Conservation (phyloP, 2,329 filamentous ascomycete genomes). For the Xylaria sp. region DNA sequence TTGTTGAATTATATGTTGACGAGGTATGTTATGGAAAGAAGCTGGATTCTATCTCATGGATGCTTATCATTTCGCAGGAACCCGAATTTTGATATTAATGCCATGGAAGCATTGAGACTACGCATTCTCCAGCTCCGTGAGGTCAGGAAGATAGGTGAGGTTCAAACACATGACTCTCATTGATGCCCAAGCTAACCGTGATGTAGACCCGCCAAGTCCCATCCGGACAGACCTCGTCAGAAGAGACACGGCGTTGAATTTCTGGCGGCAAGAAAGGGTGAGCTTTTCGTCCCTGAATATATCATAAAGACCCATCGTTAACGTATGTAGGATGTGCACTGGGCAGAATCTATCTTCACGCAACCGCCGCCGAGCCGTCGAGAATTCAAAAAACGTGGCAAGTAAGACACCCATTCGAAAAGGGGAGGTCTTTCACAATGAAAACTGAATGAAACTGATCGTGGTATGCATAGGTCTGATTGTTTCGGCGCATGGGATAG, state of each 20-base stretch:
- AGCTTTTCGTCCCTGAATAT: not conserved
- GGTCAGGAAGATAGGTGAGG: constrained; percentile 48
- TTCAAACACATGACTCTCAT: not conserved
- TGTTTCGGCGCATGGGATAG: constrained; percentile 31
- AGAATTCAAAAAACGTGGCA: constrained; percentile 39
- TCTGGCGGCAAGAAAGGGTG: constrained; percentile 29
- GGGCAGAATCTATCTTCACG: constrained; percentile 58
- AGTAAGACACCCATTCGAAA: constrained; percentile 27
- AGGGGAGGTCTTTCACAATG: too few species aligned
- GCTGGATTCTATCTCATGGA: too few species aligned
- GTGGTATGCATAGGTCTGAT: constrained; percentile 20
- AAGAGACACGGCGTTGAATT: constrained; percentile 26
- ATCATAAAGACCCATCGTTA: not conserved
- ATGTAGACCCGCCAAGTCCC: constrained; percentile 26
- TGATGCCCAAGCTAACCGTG: not conserved
- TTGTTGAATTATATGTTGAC: constrained; percentile 46
- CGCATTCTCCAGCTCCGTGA: constrained; percentile 49
- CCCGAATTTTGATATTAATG: constrained; percentile 51
- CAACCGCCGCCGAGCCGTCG: constrained; percentile 48
- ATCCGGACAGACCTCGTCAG: constrained; percentile 26
- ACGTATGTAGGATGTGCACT: constrained; percentile 45
- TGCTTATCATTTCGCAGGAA: constrained; percentile 33
- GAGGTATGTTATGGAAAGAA: constrained; percentile 36
- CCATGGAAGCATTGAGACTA: constrained; percentile 44
- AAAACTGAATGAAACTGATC: not conserved